Evolutionary conservation across 1,284 basidiomycete genomes (phyloP), one percentile per base, ranked within the genome.

Genomic region (Ganoderma resinaceum): DNA sequence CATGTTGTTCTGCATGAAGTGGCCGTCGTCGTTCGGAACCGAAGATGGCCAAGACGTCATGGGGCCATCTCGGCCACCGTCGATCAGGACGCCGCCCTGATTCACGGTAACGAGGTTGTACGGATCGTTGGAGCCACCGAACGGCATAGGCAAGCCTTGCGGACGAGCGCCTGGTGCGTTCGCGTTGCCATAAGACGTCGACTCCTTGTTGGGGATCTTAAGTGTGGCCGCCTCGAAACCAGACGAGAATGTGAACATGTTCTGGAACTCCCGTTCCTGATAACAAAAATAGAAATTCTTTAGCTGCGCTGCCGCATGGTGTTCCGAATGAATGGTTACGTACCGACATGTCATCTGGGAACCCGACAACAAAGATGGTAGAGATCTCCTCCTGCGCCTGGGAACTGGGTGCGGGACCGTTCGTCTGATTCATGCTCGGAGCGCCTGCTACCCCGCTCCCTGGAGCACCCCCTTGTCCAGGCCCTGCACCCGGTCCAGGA

Each of bases 281-380:
- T 70, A 75, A 67, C 52, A 65, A 49, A 23, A 68, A 75, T 70
- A 58, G 64, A 9, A 40, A 49, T 35, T 35, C 33, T 20, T 75
- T 59, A 75, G 69, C 46, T 49, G 11, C 35, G 38, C 35, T 33
- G 38, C 46, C 63, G 63, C 60, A 66, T 67, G 66, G 57, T 43
- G 49, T 20, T 26, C 43, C 20, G 55, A 49, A 67, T 62, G 64
- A 62, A 66, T 38, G 29, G 65, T 66, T 35, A 87, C 93, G 74
- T 76, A 95, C 96, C 86, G 94, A 92, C 94, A 99, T 99, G 78
- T 99, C 97, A 72, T 99, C 98, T 2, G 97, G 97, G 80, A 99
- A 99, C 0, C 97, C 97, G 37, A 99, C 97, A 1, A 99, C 97
- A 76, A 99, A 99, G 72, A 99, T 97, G 2, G 97, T 99, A 26